A percentile compares a stretch with the other conserved stretches of the same genome.
These are phyloP conservation scores for Chrysosphaeria jannelii DNA, from an alignment of 2,329 filamentous ascomycete genomes.

Conservation along the genomic window DNA sequence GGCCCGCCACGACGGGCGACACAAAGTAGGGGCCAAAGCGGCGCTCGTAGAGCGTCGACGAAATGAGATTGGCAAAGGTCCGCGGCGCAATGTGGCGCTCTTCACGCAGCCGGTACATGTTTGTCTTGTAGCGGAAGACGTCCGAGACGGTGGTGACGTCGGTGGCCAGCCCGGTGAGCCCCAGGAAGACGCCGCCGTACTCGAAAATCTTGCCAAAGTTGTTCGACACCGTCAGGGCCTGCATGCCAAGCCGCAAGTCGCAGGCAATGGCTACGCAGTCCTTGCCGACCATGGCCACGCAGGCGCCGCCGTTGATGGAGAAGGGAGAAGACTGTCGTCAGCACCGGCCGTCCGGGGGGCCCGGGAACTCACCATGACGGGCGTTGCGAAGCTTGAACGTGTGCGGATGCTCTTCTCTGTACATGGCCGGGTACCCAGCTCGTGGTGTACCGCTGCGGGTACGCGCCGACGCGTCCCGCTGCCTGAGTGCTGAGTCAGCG, in stretches of 20 bases:
- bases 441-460: no score
- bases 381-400: no score
- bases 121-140: constrained; percentile 98
- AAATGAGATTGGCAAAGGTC: constrained; percentile 91
- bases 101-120: constrained; percentile 97
- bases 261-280: constrained; percentile 98
- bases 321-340: constrained; percentile 50
- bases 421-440: no score
- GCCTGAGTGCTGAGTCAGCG: no score
- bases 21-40: constrained; percentile 95
- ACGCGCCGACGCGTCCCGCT: no score
- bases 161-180: constrained; percentile 83
- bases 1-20: constrained; percentile 72
- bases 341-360: constrained; percentile 1
- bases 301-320: constrained; percentile 64
- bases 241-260: constrained; percentile 88
- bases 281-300: constrained; percentile 97
- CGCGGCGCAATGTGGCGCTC: constrained; percentile 84
- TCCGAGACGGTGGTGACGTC: constrained; percentile 86
- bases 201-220: constrained; percentile 99
- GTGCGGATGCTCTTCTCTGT: no score
- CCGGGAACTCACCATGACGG: no score
- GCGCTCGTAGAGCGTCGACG: constrained; percentile 69
- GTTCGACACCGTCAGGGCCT: constrained; percentile 92
- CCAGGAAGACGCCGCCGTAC: constrained; percentile 86